These are phyloP conservation scores for Reutealis trisperma DNA, from an alignment of 345 rosid species.

Conservation along the genomic window DNA sequence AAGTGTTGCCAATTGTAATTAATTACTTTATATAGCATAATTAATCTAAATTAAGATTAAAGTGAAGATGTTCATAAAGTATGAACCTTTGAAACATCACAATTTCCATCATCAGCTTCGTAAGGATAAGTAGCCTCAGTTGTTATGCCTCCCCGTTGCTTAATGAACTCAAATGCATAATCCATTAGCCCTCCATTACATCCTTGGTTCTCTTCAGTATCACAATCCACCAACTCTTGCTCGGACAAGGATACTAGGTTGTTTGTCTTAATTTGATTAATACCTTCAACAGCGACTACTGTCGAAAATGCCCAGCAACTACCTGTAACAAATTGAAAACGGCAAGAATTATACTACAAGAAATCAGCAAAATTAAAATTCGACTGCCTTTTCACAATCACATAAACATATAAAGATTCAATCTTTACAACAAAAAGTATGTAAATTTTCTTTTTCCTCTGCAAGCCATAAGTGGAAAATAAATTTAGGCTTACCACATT, in stretches of 20 bases:
- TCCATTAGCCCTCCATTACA: conserved; percentile 66
- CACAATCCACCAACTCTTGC: conserved; percentile 66
- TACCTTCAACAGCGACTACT: conserved; percentile 66
- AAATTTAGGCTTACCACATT: conserved; percentile 53
- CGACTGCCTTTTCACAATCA: not conserved
- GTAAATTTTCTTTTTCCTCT: too few relatives aligned
- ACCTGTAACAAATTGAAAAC: conserved; percentile 37
- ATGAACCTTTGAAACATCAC: conserved; percentile 40
- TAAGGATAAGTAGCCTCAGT: conserved; percentile 66
- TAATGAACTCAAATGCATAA: conserved; percentile 55
- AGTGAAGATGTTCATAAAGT: not conserved
- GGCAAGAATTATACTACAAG: conserved; percentile 1
- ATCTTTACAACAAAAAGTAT: not conserved
- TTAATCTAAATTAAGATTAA: not conserved
- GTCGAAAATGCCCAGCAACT: conserved; percentile 91
- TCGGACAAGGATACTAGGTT: conserved; percentile 44
- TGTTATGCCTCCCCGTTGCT: conserved; percentile 53
- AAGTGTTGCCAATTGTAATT: not conserved
- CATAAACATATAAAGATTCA: not conserved
- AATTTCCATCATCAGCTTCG: conserved; percentile 38
- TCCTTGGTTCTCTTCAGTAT: conserved; percentile 49
- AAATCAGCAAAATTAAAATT: not conserved
- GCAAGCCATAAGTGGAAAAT: not conserved
- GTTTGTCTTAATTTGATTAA: conserved; percentile 41
- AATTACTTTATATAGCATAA: too few relatives aligned